Evolutionary conservation across 768 basidiomycete species (phyloP).

Genomic region (Guyanaporus albipodus): DNA sequence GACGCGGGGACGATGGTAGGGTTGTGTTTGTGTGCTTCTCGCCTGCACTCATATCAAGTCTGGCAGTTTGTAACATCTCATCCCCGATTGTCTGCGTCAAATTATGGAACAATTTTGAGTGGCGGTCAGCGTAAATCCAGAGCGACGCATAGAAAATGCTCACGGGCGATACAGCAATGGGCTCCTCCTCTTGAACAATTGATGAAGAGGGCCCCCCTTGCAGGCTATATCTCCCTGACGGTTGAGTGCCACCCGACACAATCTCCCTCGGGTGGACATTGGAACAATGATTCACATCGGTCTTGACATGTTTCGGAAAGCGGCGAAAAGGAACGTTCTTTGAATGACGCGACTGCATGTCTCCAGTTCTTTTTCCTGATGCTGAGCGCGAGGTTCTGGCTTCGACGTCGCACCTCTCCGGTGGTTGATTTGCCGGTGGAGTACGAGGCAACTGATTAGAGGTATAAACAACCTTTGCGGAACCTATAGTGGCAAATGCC

Average conservation of each 20-base stretch:
- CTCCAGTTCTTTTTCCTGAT: not conserved
- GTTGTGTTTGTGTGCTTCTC: constrained; percentile 15
- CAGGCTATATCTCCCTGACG: not conserved
- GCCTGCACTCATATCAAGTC: not conserved
- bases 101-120: not conserved
- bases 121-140: not conserved
- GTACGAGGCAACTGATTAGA: not conserved
- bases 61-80: not conserved
- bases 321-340: not conserved
- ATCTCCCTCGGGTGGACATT: not conserved
- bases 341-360: not conserved
- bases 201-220: not conserved
- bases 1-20: constrained; percentile 6
- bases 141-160: not conserved
- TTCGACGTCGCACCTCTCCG: not conserved
- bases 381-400: not conserved
- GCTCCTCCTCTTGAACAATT: not conserved
- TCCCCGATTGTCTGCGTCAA: not conserved
- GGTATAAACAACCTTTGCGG: not conserved
- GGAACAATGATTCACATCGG: not conserved
- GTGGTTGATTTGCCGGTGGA: too few species aligned
- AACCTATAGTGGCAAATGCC: not conserved
- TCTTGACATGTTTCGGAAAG: constrained; percentile 5
- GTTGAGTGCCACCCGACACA: not conserved
- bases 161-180: not conserved